Conservation (phyloP, 2,329 filamentous ascomycete genomes). For the Dendrostoma leiphaemia region DNA sequence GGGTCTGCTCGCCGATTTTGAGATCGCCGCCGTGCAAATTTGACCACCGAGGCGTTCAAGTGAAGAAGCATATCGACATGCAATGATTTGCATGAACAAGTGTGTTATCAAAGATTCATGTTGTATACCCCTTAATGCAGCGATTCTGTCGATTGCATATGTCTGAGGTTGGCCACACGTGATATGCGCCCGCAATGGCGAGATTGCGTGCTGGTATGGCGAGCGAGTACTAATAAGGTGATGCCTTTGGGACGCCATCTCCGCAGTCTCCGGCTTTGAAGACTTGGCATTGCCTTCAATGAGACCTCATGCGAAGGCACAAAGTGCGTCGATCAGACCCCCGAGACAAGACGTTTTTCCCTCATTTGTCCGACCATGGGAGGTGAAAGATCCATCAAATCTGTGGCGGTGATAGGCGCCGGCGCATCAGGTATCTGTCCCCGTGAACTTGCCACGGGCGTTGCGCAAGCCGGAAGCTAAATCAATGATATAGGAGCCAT, state of each 20-base stretch:
- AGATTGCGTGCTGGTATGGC: slow-evolving; percentile 9
- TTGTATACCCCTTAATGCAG: too few species aligned
- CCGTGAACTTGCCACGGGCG: neutral
- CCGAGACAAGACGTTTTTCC: too few species aligned
- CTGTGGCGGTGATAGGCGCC: slow-evolving; percentile 42
- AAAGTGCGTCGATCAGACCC: too few species aligned
- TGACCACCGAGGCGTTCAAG: too few species aligned
- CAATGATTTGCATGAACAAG: too few species aligned
- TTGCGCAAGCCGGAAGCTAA: neutral
- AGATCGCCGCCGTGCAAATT: too few species aligned
- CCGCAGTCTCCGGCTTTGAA: neutral
- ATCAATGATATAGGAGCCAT: slow-evolving; percentile 36
- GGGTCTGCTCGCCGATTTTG: too few species aligned
- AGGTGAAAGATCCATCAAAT: slow-evolving; percentile 30
- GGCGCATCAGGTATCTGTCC: slow-evolving; percentile 37
- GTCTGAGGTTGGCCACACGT: neutral
- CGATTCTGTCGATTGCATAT: too few species aligned
- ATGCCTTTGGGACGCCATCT: neutral
- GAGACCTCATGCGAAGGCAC: too few species aligned
- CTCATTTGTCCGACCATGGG: too few species aligned
- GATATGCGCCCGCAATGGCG: slow-evolving; percentile 4
- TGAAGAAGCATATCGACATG: too few species aligned
- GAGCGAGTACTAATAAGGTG: neutral
- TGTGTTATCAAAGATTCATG: neutral
- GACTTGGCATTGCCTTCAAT: too few species aligned